phyloP scores from a whole-genome alignment of 352 stramenopile species.

The Aphanomyces cochlioides region DNA sequence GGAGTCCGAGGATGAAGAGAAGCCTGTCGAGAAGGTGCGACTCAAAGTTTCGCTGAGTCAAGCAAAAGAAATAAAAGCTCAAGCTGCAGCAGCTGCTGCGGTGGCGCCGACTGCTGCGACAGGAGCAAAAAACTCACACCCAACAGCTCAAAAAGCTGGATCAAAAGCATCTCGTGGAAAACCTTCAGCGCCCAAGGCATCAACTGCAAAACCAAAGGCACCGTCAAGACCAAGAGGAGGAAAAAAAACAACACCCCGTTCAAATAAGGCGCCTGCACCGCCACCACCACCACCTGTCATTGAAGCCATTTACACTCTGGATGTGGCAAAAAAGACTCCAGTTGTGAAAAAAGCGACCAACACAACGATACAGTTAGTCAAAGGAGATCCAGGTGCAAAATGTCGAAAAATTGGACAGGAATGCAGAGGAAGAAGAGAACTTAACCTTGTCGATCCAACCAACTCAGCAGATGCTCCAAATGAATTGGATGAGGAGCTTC shows the following conservation, averaged over 20 bases:
- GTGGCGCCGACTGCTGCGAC: background rate
- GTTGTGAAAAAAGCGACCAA: conserved; percentile 6
- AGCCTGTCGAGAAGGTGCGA: conserved; percentile 8
- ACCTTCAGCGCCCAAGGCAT: background rate
- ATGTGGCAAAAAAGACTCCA: background rate
- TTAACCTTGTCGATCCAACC: conserved; percentile 1
- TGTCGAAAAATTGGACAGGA: background rate
- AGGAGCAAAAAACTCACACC: background rate
- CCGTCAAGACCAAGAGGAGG: background rate
- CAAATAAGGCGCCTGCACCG: background rate
- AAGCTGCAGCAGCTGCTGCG: background rate
- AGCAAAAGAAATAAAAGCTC: conserved; percentile 15
- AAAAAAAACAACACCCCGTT: background rate
- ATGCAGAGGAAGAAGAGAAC: conserved; percentile 8
- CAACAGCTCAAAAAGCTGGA: background rate
- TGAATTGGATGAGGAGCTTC: conserved; percentile 2
- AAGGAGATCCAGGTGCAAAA: conserved; percentile 8
- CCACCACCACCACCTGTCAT: too few relatives aligned
- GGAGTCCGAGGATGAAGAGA: conserved; percentile 5
- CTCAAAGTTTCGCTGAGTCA: background rate
- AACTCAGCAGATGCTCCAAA: background rate
- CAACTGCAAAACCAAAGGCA: conserved; percentile 1
- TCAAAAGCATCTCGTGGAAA: background rate
- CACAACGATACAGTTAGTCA: conserved; percentile 16
- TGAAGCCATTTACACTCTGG: too few relatives aligned